Base-by-base conservation (phyloP, 768 basidiomycete species). In the Fomitopsis pulvina region DNA sequence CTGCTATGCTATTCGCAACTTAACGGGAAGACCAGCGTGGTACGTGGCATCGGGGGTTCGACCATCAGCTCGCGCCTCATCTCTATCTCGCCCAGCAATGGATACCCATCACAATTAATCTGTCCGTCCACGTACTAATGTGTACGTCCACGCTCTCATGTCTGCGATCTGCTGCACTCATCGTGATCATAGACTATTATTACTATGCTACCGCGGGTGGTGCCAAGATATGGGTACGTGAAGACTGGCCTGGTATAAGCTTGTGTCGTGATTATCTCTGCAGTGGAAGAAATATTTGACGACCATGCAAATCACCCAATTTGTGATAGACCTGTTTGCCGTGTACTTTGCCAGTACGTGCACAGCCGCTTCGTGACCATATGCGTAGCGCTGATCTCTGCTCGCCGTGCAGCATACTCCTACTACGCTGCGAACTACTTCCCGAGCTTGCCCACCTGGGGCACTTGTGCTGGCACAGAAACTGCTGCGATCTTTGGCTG, bases 221-320 rank as follows among this genome's bases (percentile, higher is more conserved):
- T 54, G 87, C 87, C 63, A 90, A 77, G 71, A 92, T 98, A 70
- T 98, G 96, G 93, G 92, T 93, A 68, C 47, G 76, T 65, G 4
- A n/a, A 24, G 24, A 8, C 4, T 14, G 14, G 20, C 21, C 14
- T 18, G 11, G 26, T 32, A 10, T 29, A 22, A 25, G 27, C 28
- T 39, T 24, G 37, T 24, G n/a, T 5, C 27, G 47, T 61, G 47
- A 55, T 40, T 4, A 9, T 14, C 12, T 30, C 14, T 42, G 21
- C 60, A 94, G 95, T 99, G 96, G 96, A 99, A 99, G 76, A 93
- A 93, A 69, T 93, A 99, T 69, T 69, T 98, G 54, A 99, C 96
- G 34, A 82, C 79, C 22, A 87, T 99, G 85, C 96, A 99, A 72
- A 99, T 99, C 60, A 77, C 77, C 21, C 96, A 99, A 70, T 99